Evolutionary conservation across 2,329 filamentous ascomycete genomes (phyloP), one percentile per base, ranked within the genome.

Genomic region (Apiospora rasikravindrae): DNA sequence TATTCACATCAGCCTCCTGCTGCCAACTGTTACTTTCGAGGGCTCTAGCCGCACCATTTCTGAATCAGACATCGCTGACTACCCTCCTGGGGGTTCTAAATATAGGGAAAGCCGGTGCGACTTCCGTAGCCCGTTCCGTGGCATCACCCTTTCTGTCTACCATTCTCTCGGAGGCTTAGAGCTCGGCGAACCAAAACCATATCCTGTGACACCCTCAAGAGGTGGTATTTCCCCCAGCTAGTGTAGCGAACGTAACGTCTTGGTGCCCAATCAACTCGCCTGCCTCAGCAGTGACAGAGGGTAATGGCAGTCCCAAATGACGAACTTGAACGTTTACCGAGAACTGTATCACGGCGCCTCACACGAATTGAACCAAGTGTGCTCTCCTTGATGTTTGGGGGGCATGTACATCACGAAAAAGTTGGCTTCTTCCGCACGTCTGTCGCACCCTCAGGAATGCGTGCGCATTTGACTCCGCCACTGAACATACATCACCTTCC

Each of bases 61-160:
- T 33, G 57, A 64, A n/a, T 24, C 57, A 40, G 8, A 22, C 57
- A n/a, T 40, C 33, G 19, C 57, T n/a, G 10, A 4, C 33, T 64
- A n/a, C 57, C 57, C 8, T 14, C 19, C 33, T 40, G 57, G 33
- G 57, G n/a, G 2, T 10, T 40, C 57, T 64, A 64, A 40, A 64
- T n/a, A 64, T 64, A 64, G 57, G 57, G 57, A 7, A 64, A 64
- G 10, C 33, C 57, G 57, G 57, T 64, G 57, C 57, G 57, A 64
- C 19, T 40, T 64, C 57, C 57, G 57, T n/a, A n/a, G 0, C 11
- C 13, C 37, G 33, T 14, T 19, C 19, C 19, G 6, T 40, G 33
- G n/a, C 33, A 14, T 64, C 22, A 14, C 57, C 57, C 57, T 64
- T 40, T 40, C 33, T 8, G 26, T 40, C 29, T 19, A 40, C 33